Conservation (phyloP, 2,329 filamentous ascomycete genomes). For the Dactylellina haptotyla region DNA sequence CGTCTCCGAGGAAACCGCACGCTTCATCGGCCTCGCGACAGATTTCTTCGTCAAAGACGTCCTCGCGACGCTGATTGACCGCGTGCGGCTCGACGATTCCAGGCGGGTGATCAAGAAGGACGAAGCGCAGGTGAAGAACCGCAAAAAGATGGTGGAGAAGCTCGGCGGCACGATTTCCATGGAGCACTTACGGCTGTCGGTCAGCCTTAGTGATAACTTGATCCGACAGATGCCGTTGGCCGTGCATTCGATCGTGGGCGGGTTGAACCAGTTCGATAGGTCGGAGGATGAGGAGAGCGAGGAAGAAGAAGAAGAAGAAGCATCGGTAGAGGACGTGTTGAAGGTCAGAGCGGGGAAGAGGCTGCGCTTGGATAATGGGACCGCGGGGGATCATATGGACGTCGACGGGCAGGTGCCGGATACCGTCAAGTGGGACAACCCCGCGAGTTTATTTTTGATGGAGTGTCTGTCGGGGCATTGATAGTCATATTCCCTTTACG, state of each 20-base stretch:
- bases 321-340: conserved; percentile 11
- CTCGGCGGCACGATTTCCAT: conserved; percentile 52
- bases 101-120: conserved; percentile 38
- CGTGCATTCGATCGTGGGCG: conserved; percentile 46
- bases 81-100: conserved; percentile 70
- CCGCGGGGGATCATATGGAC: conserved; percentile 35
- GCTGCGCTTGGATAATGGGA: conserved; percentile 28
- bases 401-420: conserved; percentile 45
- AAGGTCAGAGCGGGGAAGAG: conserved; percentile 38
- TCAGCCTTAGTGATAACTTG: conserved; percentile 51
- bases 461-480: conserved; percentile 52
- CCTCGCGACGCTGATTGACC: conserved; percentile 71
- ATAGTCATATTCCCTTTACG: neutral
- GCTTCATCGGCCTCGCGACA: conserved; percentile 73
- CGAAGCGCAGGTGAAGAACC: conserved; percentile 25
- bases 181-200: conserved; percentile 44
- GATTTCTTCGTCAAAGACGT: conserved; percentile 76
- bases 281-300: conserved; percentile 41
- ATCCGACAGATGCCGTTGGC: conserved; percentile 53
- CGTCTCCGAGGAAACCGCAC: conserved; percentile 70
- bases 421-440: conserved; percentile 52
- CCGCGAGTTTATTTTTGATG: conserved; percentile 48
- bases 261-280: conserved; percentile 29
- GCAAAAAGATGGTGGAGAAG: conserved; percentile 41
- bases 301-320: conserved; percentile 14